Percentiles rank a stretch among this genome's conserved stretches.
Evolutionary conservation across 371 early-diverging fungal genomes (phyloP).

Genomic region (Sporodiniella umbellata): DNA sequence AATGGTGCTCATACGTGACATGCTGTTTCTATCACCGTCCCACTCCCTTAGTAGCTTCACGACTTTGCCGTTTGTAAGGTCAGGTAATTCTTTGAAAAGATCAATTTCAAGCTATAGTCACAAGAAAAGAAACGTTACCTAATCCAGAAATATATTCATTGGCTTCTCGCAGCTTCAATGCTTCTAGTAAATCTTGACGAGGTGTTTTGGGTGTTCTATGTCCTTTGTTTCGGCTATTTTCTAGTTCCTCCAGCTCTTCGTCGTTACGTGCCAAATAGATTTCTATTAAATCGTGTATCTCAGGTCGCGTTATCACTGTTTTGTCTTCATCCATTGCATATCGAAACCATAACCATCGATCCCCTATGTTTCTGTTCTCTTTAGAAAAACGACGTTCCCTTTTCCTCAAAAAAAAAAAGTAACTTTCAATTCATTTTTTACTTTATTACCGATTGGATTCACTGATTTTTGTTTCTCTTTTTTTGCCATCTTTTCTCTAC

Average conservation of each 20-base stretch:
- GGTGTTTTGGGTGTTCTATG: constrained; percentile 49
- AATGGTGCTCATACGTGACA: constrained; percentile 34
- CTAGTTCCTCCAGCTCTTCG: constrained; percentile 49
- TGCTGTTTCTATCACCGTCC: constrained; percentile 59
- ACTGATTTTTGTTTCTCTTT: constrained; percentile 20
- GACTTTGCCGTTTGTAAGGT: constrained; percentile 53
- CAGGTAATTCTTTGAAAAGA: constrained; percentile 47
- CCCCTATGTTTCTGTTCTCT: too few relatives aligned
- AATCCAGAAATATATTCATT: constrained; percentile 58
- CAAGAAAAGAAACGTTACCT: constrained; percentile 31
- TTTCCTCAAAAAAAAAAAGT: not conserved
- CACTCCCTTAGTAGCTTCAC: constrained; percentile 51
- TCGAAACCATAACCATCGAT: constrained; percentile 63
- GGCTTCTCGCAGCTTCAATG: constrained; percentile 41
- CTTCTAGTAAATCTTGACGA: constrained; percentile 45
- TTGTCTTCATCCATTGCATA: constrained; percentile 52
- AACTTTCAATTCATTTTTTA: not conserved
- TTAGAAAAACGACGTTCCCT: too few relatives aligned
- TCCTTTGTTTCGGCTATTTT: constrained; percentile 42
- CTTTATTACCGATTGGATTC: constrained; percentile 39
- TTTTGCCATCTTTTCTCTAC: constrained; percentile 51
- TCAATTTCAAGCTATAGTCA: constrained; percentile 1
- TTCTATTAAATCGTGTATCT: constrained; percentile 51
- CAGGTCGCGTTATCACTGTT: constrained; percentile 33
- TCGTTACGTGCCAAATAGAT: constrained; percentile 48